Conservation (phyloP, 2,329 filamentous ascomycete species). For the Onygenales sp. region DNA sequence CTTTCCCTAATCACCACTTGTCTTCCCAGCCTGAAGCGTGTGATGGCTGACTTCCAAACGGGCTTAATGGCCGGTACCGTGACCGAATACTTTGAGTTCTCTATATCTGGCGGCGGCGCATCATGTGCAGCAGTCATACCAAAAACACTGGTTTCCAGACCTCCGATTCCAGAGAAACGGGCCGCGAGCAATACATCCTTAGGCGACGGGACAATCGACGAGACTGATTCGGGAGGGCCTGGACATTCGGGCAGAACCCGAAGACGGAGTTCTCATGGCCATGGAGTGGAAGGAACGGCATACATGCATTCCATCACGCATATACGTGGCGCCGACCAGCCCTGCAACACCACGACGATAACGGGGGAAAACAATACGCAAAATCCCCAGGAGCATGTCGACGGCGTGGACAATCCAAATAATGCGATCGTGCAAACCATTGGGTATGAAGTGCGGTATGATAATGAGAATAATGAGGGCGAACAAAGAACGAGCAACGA, state of each 20-base stretch:
- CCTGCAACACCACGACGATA: neutral
- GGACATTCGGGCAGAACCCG: neutral
- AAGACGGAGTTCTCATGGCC: too few relatives aligned
- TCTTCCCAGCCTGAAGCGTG: conserved; percentile 15
- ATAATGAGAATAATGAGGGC: conserved; percentile 11
- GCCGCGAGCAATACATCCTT: too few relatives aligned
- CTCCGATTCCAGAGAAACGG: too few relatives aligned
- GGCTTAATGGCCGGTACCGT: conserved; percentile 16
- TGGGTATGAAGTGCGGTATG: conserved; percentile 16
- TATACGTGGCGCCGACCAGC: neutral
- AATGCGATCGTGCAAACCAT: conserved; percentile 17
- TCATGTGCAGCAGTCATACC: too few relatives aligned
- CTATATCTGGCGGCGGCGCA: conserved; percentile 7
- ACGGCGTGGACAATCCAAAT: conserved; percentile 13
- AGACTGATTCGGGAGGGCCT: neutral
- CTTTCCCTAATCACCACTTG: conserved; percentile 18
- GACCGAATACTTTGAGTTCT: conserved; percentile 13
- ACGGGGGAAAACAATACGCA: neutral
- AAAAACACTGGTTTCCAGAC: too few relatives aligned
- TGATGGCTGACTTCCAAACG: conserved; percentile 16
- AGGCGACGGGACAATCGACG: neutral
- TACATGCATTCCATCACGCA: neutral
- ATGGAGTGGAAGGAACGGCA: neutral
- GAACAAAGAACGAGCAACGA: conserved; percentile 1
- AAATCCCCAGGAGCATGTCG: conserved; percentile 2